These are phyloP conservation scores for Penicillium sp. DNA, from an alignment of 2,329 filamentous ascomycete species.

Conservation along the genomic window DNA sequence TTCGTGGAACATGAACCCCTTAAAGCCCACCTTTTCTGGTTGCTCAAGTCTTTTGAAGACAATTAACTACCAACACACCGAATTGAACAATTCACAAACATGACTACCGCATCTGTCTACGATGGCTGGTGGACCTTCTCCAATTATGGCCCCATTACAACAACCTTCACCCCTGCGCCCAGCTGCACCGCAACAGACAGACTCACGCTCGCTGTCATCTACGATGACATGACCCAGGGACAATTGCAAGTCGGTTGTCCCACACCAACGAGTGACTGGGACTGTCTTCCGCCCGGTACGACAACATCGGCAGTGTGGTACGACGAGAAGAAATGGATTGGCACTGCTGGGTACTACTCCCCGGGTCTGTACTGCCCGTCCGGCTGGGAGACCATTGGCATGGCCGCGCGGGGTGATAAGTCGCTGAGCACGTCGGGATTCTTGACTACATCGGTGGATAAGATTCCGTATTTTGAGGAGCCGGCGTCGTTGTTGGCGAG, in stretches of 20 bases:
- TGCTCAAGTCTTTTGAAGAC: background rate
- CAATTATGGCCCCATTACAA: conserved; percentile 12
- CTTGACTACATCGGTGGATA: background rate
- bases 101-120: conserved; percentile 4
- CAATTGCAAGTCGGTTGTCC: background rate
- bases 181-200: conserved; percentile 3
- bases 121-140: conserved; percentile 8
- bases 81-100: conserved; percentile 1
- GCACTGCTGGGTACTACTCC: conserved; percentile 5
- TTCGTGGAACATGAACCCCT: background rate
- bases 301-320: background rate
- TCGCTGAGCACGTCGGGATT: background rate
- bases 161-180: conserved; percentile 11
- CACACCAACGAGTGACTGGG: background rate
- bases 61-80: too few species aligned
- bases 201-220: background rate
- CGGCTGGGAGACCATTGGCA: conserved; percentile 5
- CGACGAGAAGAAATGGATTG: background rate
- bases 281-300: background rate
- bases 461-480: background rate
- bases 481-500: background rate
- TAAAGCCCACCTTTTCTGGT: background rate
- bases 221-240: background rate
- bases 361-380: conserved; percentile 12
- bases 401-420: background rate